Base-by-base conservation (phyloP, 495 filamentous ascomycete genomes). In the Saxispiralis lemnorum region DNA sequence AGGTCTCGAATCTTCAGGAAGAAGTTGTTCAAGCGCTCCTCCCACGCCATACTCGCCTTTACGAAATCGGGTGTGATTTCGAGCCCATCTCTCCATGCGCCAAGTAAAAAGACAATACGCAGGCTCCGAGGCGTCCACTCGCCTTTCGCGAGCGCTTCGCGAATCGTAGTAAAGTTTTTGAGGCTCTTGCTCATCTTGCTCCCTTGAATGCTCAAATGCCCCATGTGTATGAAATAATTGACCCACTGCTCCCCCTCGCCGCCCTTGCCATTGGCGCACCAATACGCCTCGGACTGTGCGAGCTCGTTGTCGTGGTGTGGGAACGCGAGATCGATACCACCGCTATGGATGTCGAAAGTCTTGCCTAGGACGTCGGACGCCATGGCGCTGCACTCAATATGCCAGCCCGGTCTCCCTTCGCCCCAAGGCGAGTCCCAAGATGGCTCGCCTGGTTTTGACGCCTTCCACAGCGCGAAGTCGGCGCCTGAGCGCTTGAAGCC, bases 311-410 rank as follows among this genome's bases (percentile, higher is more conserved):
- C 89, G 55, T 95, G 89, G 61, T 97, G 89, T 1, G 89, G 89
- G 60, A 96, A 96, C 6, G 79, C 78, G 41, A 96, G 69, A 59
- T 97, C 89, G 41, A 93, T 79, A 31, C 89, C 89, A 7, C 89
- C 89, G 16, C 82, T 88, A 59, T 96, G 87, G 39, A 96, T 81
- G 61, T 97, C 89, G 60, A 97, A 81, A 43, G 73, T 65, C 34
- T 73, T 65, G 7, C 88, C 89, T 5, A 97, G 66, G 28, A 81
- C 73, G 43, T 83, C 80, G 2, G 79, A 86, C 0, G 87, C 86
- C 89, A 97, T 97, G 1, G 83, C 87, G 0, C 81, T 89, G 73
- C 89, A 97, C 65, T 97, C 88, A 48, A 97, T 95, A 59, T 96
- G 89, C 89, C 85, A 95, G 13, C 89, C 89, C 0, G 89, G 89